Percentiles rank a stretch among this genome's conserved stretches.
These are phyloP conservation scores for Pythium pyrilobum DNA, from an alignment of 352 stramenopile genomes.

Conservation along the genomic window DNA sequence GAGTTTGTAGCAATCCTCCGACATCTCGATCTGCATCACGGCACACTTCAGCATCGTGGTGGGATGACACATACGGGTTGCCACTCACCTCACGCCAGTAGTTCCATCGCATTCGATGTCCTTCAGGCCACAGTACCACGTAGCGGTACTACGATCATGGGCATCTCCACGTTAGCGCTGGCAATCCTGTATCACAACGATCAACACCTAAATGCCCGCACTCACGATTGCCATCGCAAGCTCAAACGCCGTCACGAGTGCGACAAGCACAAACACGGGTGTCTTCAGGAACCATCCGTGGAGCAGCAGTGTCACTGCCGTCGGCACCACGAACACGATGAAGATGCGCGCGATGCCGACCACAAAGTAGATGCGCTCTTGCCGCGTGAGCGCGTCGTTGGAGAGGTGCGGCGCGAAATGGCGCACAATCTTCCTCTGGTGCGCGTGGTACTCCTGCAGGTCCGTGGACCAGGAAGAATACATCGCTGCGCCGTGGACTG, in stretches of 20 bases:
- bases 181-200: too few species aligned
- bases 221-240: constrained; percentile 44
- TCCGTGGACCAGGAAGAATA: constrained; percentile 25
- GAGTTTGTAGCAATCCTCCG: constrained; percentile 63
- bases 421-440: constrained; percentile 69
- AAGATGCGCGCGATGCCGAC: constrained; percentile 44
- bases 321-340: constrained; percentile 51
- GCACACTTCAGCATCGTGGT: too few species aligned
- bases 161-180: background rate
- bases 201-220: background rate
- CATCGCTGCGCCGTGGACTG: constrained; percentile 16
- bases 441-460: constrained; percentile 34
- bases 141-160: constrained; percentile 47
- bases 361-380: constrained; percentile 56
- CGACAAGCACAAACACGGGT: constrained; percentile 55
- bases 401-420: constrained; percentile 63
- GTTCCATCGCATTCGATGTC: constrained; percentile 49
- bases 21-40: constrained; percentile 74
- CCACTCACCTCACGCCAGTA: constrained; percentile 63
- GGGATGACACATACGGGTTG: too few species aligned
- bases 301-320: constrained; percentile 38
- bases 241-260: constrained; percentile 42
- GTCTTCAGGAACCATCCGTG: constrained; percentile 55
- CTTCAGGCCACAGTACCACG: constrained; percentile 69
- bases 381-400: constrained; percentile 36